Conservation (phyloP, 2,329 filamentous ascomycete species). For the Chalaropsis thielavioides region DNA sequence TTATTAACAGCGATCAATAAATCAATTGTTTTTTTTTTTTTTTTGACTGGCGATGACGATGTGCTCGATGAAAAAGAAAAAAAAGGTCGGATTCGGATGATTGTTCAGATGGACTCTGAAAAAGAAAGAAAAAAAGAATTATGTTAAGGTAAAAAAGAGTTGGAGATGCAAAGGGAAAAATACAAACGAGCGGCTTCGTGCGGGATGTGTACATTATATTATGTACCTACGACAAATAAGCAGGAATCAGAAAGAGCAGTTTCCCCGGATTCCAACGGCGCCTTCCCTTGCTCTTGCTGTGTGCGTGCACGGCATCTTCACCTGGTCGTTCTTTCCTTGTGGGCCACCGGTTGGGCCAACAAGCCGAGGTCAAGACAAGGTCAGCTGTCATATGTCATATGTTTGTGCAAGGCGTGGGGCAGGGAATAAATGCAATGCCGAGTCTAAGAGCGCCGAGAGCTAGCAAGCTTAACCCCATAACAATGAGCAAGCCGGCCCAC, state of each 20-base stretch:
- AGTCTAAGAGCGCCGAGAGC: background rate
- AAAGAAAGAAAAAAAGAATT: background rate
- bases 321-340: background rate
- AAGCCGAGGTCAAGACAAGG: slow-evolving; percentile 8
- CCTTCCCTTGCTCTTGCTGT: background rate
- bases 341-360: background rate
- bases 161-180: background rate
- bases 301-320: background rate
- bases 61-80: background rate
- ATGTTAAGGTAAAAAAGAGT: background rate
- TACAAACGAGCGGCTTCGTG: background rate
- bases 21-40: background rate
- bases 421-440: background rate
- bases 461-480: background rate
- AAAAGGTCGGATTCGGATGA: background rate
- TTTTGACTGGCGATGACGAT: background rate
- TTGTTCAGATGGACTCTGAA: background rate
- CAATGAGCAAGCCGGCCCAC: background rate
- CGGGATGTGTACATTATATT: background rate
- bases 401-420: background rate
- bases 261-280: slow-evolving; percentile 5
- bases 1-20: background rate
- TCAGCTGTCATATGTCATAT: too few species aligned
- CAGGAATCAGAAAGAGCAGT: background rate
- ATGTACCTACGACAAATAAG: background rate